phyloP scores from a whole-genome alignment of 1,284 basidiomycete genomes.

The Flammula alnicola region DNA sequence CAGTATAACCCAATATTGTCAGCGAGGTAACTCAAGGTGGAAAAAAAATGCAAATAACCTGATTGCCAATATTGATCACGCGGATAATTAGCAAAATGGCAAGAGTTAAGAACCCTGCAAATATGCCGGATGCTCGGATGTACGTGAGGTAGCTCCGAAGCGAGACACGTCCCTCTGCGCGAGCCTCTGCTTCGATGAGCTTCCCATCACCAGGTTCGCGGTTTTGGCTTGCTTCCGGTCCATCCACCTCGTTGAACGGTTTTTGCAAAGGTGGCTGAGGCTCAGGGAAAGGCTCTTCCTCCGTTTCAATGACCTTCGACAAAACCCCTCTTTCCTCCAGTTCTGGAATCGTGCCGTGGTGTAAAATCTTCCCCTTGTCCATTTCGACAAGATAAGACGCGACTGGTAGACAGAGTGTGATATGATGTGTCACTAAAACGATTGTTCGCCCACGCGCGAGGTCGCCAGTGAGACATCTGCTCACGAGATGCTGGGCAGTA shows the following conservation, averaged over 20 bases:
- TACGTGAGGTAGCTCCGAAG: conserved; percentile 63
- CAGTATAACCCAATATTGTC: neutral
- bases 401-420: conserved; percentile 69
- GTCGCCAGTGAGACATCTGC: conserved; percentile 64
- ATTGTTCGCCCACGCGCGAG: conserved; percentile 72
- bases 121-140: conserved; percentile 61
- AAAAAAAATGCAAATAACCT: conserved; percentile 42
- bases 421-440: conserved; percentile 88
- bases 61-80: conserved; percentile 58
- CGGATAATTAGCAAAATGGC: conserved; percentile 60
- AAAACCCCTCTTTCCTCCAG: conserved; percentile 59
- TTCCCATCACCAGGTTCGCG: conserved; percentile 45
- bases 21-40: conserved; percentile 5
- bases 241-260: conserved; percentile 18
- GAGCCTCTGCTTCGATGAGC: conserved; percentile 63
- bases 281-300: conserved; percentile 39
- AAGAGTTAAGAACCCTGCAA: conserved; percentile 59
- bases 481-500: conserved; percentile 77
- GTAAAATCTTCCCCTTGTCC: conserved; percentile 60
- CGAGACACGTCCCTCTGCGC: conserved; percentile 69
- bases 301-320: conserved; percentile 52
- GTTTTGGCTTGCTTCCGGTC: conserved; percentile 1
- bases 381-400: conserved; percentile 74
- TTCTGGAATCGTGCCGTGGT: conserved; percentile 59
- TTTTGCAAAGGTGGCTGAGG: conserved; percentile 14